Conservation (phyloP, 1,284 basidiomycete genomes). For the Ceratobasidium sp. region DNA sequence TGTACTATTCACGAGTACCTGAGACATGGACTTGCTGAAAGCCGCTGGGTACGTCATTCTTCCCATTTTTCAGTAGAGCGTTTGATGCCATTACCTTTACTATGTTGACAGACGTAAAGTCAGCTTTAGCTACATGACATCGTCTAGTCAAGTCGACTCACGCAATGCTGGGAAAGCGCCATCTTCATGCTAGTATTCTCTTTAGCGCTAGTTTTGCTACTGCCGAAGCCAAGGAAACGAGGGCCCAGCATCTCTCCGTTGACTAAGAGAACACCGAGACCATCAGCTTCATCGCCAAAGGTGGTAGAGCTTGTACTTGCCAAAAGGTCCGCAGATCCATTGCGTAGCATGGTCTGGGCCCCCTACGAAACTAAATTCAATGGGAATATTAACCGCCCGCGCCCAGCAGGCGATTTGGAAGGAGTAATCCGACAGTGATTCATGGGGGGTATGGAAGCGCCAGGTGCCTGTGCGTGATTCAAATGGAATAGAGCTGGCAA, state of each 20-base stretch:
- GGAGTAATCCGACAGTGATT: constrained; percentile 14
- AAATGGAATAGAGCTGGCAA: no score
- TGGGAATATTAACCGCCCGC: background rate
- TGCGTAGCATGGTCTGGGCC: constrained; percentile 19
- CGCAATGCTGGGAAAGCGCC: constrained; percentile 26
- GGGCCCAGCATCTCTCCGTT: background rate
- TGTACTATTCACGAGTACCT: no score
- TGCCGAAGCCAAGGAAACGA: constrained; percentile 11
- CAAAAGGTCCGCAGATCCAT: constrained; percentile 19
- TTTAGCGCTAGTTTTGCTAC: constrained; percentile 16
- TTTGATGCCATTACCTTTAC: no score
- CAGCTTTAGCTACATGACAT: no score
- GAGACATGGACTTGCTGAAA: no score
- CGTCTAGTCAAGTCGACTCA: no score
- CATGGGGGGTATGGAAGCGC: constrained; percentile 5
- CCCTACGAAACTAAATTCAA: background rate
- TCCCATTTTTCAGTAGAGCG: no score
- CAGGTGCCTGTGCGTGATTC: constrained; percentile 18
- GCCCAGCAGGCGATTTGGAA: constrained; percentile 29
- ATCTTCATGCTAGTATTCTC: constrained; percentile 32
- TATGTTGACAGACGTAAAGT: no score
- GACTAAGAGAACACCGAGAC: background rate
- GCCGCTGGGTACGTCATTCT: no score
- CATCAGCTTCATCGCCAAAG: background rate
- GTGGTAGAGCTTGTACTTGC: background rate